Evolutionary conservation across 2,329 filamentous ascomycete species (phyloP), one percentile per base, ranked within the genome.

Genomic region (Parafenestella ontariensis): DNA sequence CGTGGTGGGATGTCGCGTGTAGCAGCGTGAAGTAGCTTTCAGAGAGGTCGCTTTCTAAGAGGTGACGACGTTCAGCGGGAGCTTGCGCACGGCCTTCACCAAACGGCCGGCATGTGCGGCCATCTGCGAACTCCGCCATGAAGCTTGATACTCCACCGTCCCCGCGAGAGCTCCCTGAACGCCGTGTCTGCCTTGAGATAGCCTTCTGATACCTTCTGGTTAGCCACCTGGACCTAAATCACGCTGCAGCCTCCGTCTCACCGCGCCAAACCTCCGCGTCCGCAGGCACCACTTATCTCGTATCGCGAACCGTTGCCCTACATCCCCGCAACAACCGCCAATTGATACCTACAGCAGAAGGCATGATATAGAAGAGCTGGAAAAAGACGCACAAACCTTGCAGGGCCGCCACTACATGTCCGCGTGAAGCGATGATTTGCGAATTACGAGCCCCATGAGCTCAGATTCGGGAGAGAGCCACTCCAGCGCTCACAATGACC

Each of bases 391-490:
- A n/a, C 11, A 24, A 17, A 21, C 2, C 3, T 21, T 23, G 20
- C 18, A 39, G 17, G 17, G 18, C 13, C 8, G 15, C 37, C 28
- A 13, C 33, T 46, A 37, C 26, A 68, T 67, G 67, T 61, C 52
- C 56, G 60, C 61, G 55, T 69, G 73, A 77, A 83, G 83, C 79
- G 72, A 86, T 86, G 83, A 78, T 76, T 73, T 76, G 77, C 76
- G 73, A 69, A 70, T 71, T 68, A 73, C 73, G 71, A 77, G 76
- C 82, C 83, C 81, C 81, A 90, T 90, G 88, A 89, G 86, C 86
- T 87, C 84, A 81, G 85, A 81, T 81, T 82, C 81, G 77, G 82
- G 82, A 80, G 84, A 83, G 80, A 84, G 79, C 77, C 81, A 85
- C 75, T 82, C 82, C 77, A 84, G 84, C 79, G 84, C 79, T 79